Base-by-base conservation (phyloP, 129 eudicot species). In the Ambrosia artemisiifolia region DNA sequence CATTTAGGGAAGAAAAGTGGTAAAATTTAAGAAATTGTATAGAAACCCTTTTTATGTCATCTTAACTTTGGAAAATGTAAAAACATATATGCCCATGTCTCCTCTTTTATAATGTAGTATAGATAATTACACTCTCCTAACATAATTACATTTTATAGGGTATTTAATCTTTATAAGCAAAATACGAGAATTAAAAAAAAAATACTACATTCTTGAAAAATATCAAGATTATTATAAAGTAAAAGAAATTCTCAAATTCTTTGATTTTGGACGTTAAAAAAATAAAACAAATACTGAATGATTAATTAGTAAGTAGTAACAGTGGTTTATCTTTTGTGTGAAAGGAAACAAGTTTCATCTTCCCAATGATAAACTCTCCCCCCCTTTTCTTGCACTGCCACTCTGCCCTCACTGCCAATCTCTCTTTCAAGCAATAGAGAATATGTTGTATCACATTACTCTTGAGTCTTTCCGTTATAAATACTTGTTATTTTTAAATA, bases 361-460 rank as follows among this genome's bases (percentile, higher is more conserved):
- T 90, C 95, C 96, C 96, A 49, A 90, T 83, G 91, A 82, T 83
- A 84, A 80, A 83, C 80, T 87, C 79, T 73, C 50, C 84, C 63
- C 81, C 66, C 81, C 87, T 86, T 85, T 46, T 79, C 87, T 79
- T 81, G 78, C 91, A 83, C 91, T 85, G 88, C 88, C 85, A 90
- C 88, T 86, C 59, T 51, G 90, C 74, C 79, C 80, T 79, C 60
- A 73, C 87, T 82, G 85, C 81, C 79, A 62, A 83, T 77, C 65
- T 33, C 75, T 51, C 59, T 19, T 70, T 53, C 16, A 34, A 34
- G 63, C 63, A 55, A 70, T 38, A 54, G 65, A 57, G 74, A 69
- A 69, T 47, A 47, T 47, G 53, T 11, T 47, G 53, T 47, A 47
- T 47, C 53, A 47, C 14, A 16, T 47, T 47, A 47, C 53, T 16